Percentiles rank a stretch among this genome's conserved stretches.
phyloP scores from a whole-genome alignment of 2,329 filamentous ascomycete species.

The Aureobasidium leucospermi region DNA sequence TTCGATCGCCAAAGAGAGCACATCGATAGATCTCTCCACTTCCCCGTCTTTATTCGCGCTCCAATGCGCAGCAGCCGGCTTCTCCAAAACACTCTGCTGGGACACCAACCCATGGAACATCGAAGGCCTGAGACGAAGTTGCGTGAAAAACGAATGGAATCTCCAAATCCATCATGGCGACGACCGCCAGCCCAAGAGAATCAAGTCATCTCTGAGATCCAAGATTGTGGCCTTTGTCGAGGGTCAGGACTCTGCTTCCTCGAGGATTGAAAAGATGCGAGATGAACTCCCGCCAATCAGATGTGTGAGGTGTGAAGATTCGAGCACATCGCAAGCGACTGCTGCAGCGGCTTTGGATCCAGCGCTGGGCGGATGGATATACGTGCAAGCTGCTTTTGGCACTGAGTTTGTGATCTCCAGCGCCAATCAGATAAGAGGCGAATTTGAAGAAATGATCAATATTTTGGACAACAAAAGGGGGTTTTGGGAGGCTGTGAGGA shows the following conservation, averaged over 20 bases:
- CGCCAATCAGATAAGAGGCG: constrained; percentile 33
- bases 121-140: constrained; percentile 38
- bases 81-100: constrained; percentile 70
- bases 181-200: not conserved
- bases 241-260: constrained; percentile 30
- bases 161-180: constrained; percentile 8
- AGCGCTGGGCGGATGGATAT: constrained; percentile 46
- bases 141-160: constrained; percentile 34
- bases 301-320: constrained; percentile 53
- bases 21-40: constrained; percentile 71
- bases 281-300: constrained; percentile 33
- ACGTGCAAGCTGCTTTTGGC: constrained; percentile 55
- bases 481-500: not conserved
- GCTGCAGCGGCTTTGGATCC: constrained; percentile 43
- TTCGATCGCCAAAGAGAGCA: constrained; percentile 14
- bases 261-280: constrained; percentile 22
- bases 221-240: constrained; percentile 35
- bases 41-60: constrained; percentile 95
- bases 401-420: constrained; percentile 39
- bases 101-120: constrained; percentile 63
- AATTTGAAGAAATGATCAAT: constrained; percentile 19
- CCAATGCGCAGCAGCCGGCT: constrained; percentile 65
- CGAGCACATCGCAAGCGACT: constrained; percentile 49
- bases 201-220: constrained; percentile 7
- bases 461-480: constrained; percentile 15